Evolutionary conservation across 768 basidiomycete species (phyloP).

Genomic region (Termitomyces sp.): DNA sequence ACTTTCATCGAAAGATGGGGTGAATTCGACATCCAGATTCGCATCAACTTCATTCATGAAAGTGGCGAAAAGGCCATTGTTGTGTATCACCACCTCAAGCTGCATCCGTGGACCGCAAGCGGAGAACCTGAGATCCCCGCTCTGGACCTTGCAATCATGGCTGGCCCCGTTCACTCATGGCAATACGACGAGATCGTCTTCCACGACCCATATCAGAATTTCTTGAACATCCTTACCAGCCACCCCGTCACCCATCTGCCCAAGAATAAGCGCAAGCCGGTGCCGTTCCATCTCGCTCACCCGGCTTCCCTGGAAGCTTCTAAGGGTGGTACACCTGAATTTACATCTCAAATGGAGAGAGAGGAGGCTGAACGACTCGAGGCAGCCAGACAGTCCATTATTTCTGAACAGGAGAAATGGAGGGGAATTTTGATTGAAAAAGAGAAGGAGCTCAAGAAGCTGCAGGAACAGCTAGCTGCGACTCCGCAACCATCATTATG

Average conservation of each 20-base stretch:
- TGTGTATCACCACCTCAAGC: slow-evolving; percentile 90
- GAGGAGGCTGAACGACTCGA: slow-evolving; percentile 81
- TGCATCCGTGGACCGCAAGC: slow-evolving; percentile 78
- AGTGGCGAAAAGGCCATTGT: slow-evolving; percentile 86
- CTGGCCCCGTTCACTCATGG: slow-evolving; percentile 90
- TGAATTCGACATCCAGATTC: slow-evolving; percentile 94
- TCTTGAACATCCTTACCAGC: slow-evolving; percentile 74
- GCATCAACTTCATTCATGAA: slow-evolving; percentile 84
- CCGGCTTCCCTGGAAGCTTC: slow-evolving; percentile 59
- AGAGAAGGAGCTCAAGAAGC: slow-evolving; percentile 72
- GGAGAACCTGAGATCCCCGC: slow-evolving; percentile 65
- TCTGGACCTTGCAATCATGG: slow-evolving; percentile 57
- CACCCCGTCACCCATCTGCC: slow-evolving; percentile 83
- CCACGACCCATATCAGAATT: slow-evolving; percentile 84
- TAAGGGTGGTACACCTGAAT: slow-evolving; percentile 73
- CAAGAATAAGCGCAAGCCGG: slow-evolving; percentile 48
- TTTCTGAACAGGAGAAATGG: slow-evolving; percentile 76
- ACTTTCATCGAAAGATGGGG: slow-evolving; percentile 64
- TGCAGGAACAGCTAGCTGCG: slow-evolving; percentile 52
- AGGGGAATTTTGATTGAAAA: slow-evolving; percentile 61
- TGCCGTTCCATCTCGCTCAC: slow-evolving; percentile 71
- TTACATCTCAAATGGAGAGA: slow-evolving; percentile 77
- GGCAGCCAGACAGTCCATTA: slow-evolving; percentile 61
- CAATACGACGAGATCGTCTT: slow-evolving; percentile 99
- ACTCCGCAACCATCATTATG: slow-evolving; percentile 6